phyloP scores from a whole-genome alignment of 192 early-diverging fungal species.

The Fimicolochytrium jonesii region DNA sequence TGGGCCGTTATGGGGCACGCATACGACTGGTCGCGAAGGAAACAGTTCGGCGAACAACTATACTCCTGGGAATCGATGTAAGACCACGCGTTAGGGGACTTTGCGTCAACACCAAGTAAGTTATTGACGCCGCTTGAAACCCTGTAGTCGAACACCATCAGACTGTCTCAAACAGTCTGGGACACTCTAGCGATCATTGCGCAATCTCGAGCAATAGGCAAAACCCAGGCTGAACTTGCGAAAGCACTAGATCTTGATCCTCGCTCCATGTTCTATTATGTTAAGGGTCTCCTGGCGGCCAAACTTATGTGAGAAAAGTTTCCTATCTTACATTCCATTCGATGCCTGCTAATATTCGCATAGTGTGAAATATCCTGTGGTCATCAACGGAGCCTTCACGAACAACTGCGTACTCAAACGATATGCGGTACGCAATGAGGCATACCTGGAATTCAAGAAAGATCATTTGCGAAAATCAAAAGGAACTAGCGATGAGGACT shows the following conservation, averaged over 20 bases:
- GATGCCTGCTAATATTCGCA: not conserved
- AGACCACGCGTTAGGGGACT: not conserved
- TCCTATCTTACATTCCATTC: not conserved
- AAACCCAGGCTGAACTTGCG: conserved; percentile 54
- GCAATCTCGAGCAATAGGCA: conserved; percentile 39
- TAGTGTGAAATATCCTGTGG: conserved; percentile 64
- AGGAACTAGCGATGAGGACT: no score
- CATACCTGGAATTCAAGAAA: conserved; percentile 44
- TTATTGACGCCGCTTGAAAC: not conserved
- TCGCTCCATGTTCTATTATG: conserved; percentile 55
- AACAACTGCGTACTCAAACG: conserved; percentile 54
- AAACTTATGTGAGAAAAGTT: conserved; percentile 43
- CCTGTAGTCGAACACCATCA: conserved; percentile 6
- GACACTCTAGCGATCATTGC: conserved; percentile 45
- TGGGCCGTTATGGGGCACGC: conserved; percentile 11
- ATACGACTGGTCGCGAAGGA: conserved; percentile 25
- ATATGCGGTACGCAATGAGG: conserved; percentile 45
- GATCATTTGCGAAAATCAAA: not conserved
- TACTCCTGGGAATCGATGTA: conserved; percentile 7
- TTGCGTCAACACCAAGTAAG: not conserved
- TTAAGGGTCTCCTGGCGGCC: conserved; percentile 47
- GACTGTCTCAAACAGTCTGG: conserved; percentile 21
- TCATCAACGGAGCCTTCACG: conserved; percentile 50
- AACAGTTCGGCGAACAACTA: conserved; percentile 19
- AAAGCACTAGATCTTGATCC: conserved; percentile 56